Base-by-base conservation (phyloP, 2,329 filamentous ascomycete genomes). In the Colletotrichum sp. region DNA sequence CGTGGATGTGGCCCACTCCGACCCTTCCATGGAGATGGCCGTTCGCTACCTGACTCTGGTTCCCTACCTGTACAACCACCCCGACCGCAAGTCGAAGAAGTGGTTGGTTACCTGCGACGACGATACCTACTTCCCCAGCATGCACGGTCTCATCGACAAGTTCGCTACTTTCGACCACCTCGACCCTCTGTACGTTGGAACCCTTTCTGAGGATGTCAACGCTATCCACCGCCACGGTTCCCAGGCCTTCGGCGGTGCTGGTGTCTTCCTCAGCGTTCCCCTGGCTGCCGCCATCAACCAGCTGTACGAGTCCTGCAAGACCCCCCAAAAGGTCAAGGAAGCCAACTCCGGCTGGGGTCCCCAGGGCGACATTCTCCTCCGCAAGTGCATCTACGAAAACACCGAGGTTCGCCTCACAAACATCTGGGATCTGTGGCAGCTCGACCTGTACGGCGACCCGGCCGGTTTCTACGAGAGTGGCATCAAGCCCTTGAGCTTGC, bases 21-120 rank as follows among this genome's bases (percentile, higher is more conserved):
- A 91, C 74, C 86, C 87, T 7, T 84, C 83, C 14, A 85, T 89
- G 78, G 87, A 90, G 78, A 92, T 91, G 90, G 90, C 90, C 5
- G 88, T 90, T 58, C 88, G 90, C 71, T 92, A 92, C 78, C 82
- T 92, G 26, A 89, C 87, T 0, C 85, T 92, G 3, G 86, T 90
- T 3, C 89, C 90, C 4, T 87, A 87, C 0, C 82, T 92, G 14
- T 91, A 89, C 82, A 87, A 87, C 67, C 89, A 91, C 77, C 84
- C 84, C 4, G 87, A 88, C 4, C 84, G 88, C 62, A 80, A 79
- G 28, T 81, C 80, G 34, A 90, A 88, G 81, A 91, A 90, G 78
- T 93, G 91, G 91, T 86, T 91, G 2, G 90, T 91, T 16, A 87
- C 90, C 16, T 92, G 91, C 80, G 91, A 93, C 77, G 91, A 93